These are phyloP conservation scores for Warburgia ugandensis DNA, from an alignment of 164 flowering plant species.

Conservation along the genomic window DNA sequence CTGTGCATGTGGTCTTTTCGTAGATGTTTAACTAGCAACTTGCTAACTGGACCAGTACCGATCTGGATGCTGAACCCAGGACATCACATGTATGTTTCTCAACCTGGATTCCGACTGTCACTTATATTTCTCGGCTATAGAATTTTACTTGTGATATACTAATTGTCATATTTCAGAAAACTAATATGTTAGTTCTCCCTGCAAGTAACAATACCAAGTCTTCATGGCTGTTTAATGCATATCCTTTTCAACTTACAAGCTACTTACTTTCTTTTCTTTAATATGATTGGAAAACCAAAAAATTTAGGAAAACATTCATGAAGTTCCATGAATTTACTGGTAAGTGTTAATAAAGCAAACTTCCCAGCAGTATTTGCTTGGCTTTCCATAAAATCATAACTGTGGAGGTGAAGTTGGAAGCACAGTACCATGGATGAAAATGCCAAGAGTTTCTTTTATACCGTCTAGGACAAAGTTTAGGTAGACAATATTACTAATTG, in stretches of 20 bases:
- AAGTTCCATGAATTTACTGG: too few relatives aligned
- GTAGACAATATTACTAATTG: too few relatives aligned
- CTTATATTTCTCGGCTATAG: background rate
- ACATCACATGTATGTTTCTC: conserved; percentile 40
- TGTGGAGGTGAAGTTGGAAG: too few relatives aligned
- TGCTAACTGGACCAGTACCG: conserved; percentile 52
- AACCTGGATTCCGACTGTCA: background rate
- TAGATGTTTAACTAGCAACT: conserved; percentile 59
- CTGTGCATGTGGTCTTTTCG: conserved; percentile 5
- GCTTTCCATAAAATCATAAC: too few relatives aligned
- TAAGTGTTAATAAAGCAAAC: too few relatives aligned
- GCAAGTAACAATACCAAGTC: background rate
- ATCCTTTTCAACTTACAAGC: background rate
- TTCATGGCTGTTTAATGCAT: background rate
- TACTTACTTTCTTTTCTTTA: background rate
- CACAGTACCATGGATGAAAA: too few relatives aligned
- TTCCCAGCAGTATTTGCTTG: too few relatives aligned
- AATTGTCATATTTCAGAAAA: background rate
- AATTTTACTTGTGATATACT: background rate
- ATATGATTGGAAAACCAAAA: background rate
- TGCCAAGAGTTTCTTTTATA: too few relatives aligned
- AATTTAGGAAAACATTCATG: background rate
- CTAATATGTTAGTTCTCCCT: background rate
- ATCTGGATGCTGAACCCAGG: conserved; percentile 40
- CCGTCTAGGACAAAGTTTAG: too few relatives aligned